Base-by-base conservation (phyloP, 73 alveolate species). In the Paramecium sonneborni region DNA sequence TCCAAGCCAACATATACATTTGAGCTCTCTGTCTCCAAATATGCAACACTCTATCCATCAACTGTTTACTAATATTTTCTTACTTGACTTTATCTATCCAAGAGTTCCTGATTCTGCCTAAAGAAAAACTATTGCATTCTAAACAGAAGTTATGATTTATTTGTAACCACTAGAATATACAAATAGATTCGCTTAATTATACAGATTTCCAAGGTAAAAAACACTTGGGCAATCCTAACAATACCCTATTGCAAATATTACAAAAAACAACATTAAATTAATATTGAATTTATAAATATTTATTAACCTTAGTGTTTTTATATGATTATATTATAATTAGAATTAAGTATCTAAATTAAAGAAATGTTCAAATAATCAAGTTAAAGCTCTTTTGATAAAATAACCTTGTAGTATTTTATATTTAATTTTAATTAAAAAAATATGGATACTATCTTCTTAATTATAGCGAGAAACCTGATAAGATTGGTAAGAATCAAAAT, bases 181-280 rank as follows among this genome's bases (percentile, higher is more conserved):
- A 30, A 62, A 30, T 32, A 62, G 84, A 32, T 62, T 62, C 44
- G 84, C 44, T 30, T 26, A 32, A 10, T 62, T 30, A 30, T 26
- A 32, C 20, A 62, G 39, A 32, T 62, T 62, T 26, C 84, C 44
- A 26, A 62, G 84, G 84, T 62, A 62, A 62, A 62, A 62, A 30
- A 62, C 84, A 62, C 84, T 62, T 28, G 84, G 84, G 24, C 84
- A 62, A 26, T 62, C 48, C 44, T 62, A 62, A 62, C 84, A 62
- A 62, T 30, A 62, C 44, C 43, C 84, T 12, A 62, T 11, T 32
- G 84, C 84, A 26, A 62, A 30, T 20, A 62, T 62, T 26, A 62
- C 21, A 62, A 62, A 32, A 62, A 62, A 62, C 84, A 43, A 62
- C 84, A 62, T 62, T 62, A 62, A 12, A 26, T 62, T 23, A 62